Percentiles rank a stretch among this genome's conserved stretches.
Evolutionary conservation across 495 filamentous ascomycete species (phyloP).

Genomic region (Parathielavia hyrcaniae): DNA sequence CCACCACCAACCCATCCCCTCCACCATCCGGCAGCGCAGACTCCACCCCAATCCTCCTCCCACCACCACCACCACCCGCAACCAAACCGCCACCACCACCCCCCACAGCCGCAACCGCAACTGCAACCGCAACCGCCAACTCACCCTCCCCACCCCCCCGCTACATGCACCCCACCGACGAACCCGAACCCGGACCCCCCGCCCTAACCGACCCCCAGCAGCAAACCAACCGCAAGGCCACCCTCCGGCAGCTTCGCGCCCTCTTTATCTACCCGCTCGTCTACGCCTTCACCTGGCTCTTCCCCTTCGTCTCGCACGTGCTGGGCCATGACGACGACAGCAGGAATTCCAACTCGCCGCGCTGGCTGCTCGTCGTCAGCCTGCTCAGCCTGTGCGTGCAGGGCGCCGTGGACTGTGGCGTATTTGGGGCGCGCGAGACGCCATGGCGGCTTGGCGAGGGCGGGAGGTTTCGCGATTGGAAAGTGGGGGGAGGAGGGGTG

Average conservation of each 20-base stretch:
- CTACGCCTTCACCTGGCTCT: conserved; percentile 65
- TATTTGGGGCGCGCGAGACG: conserved; percentile 60
- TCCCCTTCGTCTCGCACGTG: conserved; percentile 61
- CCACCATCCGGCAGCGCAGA: not conserved
- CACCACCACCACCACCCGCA: not conserved
- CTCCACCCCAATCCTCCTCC: not conserved
- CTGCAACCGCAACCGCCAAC: not conserved
- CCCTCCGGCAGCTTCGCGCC: conserved; percentile 59
- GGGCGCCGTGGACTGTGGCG: conserved; percentile 57
- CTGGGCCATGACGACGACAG: conserved; percentile 49
- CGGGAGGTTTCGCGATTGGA: conserved; percentile 35
- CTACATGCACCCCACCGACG: too few relatives aligned
- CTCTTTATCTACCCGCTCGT: conserved; percentile 66
- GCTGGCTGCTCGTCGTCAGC: conserved; percentile 49
- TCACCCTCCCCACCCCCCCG: not conserved
- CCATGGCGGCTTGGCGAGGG: conserved; percentile 58
- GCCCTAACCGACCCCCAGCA: not conserved
- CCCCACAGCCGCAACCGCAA: not conserved
- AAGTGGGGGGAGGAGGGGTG: too few relatives aligned
- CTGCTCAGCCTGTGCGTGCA: conserved; percentile 53
- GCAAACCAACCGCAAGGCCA: conserved; percentile 39
- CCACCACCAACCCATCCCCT: conserved; percentile 4
- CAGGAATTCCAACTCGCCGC: conserved; percentile 34
- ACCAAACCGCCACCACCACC: conserved; percentile 2
- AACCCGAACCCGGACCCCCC: not conserved